These are phyloP conservation scores for Saururus chinensis DNA, from an alignment of 164 flowering plant genomes.

Conservation along the genomic window DNA sequence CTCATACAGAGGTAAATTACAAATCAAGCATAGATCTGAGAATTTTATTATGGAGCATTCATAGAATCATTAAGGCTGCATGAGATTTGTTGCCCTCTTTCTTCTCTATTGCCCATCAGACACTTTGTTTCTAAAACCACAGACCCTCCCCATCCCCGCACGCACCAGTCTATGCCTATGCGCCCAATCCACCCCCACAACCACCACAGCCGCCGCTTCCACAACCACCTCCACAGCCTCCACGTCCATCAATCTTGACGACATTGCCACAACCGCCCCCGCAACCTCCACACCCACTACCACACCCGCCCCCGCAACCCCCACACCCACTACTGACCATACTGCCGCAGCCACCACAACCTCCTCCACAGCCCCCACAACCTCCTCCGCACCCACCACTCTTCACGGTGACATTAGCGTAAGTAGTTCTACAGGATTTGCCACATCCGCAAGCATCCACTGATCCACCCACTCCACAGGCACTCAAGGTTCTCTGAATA, in stretches of 20 bases:
- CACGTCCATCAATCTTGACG: neutral
- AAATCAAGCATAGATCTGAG: too few relatives aligned
- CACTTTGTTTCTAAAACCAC: too few relatives aligned
- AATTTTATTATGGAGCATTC: too few relatives aligned
- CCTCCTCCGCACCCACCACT: neutral
- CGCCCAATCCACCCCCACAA: constrained; percentile 7
- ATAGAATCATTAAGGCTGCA: too few relatives aligned
- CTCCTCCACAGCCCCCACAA: constrained; percentile 17
- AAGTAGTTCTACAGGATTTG: neutral
- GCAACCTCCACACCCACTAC: neutral
- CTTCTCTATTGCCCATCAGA: too few relatives aligned
- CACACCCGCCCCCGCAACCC: neutral
- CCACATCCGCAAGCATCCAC: neutral
- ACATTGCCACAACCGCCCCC: neutral
- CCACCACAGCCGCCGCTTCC: constrained; percentile 11
- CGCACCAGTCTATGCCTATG: neutral
- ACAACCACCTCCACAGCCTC: neutral
- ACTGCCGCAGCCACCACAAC: constrained; percentile 6
- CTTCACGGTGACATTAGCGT: neutral
- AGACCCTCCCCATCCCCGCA: neutral
- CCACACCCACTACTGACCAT: neutral
- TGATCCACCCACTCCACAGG: neutral
- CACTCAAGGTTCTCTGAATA: neutral
- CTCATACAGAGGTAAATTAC: too few relatives aligned
- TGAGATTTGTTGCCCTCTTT: too few relatives aligned